Evolutionary conservation across 768 basidiomycete species (phyloP), one percentile per base, ranked within the genome.

Genomic region (Termitomyces eurrhizus): DNA sequence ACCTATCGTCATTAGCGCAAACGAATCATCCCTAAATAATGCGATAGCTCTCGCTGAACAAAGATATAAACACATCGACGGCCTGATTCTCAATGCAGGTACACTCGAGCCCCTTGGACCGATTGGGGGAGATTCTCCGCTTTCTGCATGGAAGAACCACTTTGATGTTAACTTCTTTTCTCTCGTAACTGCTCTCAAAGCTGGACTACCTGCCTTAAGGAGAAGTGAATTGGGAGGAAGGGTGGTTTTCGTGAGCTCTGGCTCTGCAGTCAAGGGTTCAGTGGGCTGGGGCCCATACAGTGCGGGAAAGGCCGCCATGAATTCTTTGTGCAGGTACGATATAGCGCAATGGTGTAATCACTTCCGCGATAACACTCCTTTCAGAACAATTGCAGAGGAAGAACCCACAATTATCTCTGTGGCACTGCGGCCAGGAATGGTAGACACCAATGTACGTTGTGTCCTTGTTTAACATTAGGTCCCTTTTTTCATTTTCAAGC

Each of bases 81-180:
- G 82, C 29, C 75, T 97, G 60, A 73, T 96, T 61, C 78, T 98
- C 55, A 97, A 94, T 65, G 95, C 94, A n/a, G 95, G 83, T 4
- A 83, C 80, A 0, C 72, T 95, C 26, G 85, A 88, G 45, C 92
- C 93, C 18, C 66, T 94, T 26, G 81, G 85, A 59, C 79, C 78
- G 42, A 82, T 90, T 56, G 78, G 73, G 16, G 80, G 83, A 50
- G 73, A 77, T 39, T 77, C 79, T 9, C 70, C 80, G 16, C 64
- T 89, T 42, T 78, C 83, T 56, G 73, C 75, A 24, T 93, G 91
- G 92, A 88, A 83, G 68, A 66, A 70, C 26, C 82, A 87, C 67
- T 93, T 96, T 69, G 89, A 95, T 65, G 79, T 92, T 74, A 96
- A 95, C 73, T 88, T 96, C 73, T 92, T 93, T 76, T 92, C 93